Evolutionary conservation across 306 rosid species (phyloP).

Genomic region (Vigna hirtella): DNA sequence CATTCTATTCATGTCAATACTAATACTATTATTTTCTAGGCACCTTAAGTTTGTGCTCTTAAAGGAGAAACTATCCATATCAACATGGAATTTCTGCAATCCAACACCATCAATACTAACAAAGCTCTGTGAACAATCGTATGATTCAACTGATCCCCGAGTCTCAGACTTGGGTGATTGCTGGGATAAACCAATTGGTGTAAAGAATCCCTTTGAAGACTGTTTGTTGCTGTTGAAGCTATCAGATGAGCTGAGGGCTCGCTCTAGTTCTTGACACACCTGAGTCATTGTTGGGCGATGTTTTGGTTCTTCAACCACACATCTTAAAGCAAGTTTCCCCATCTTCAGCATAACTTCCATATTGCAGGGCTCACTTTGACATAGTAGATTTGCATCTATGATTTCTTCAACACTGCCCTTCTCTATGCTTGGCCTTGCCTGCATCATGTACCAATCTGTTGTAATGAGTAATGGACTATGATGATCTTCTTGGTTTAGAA

Average conservation of each 20-base stretch:
- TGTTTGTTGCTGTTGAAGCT: slow-evolving; percentile 50
- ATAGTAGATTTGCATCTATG: slow-evolving; percentile 70
- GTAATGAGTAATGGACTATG: background rate
- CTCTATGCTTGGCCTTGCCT: slow-evolving; percentile 88
- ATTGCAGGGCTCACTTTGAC: slow-evolving; percentile 65
- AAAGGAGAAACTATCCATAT: slow-evolving; percentile 68
- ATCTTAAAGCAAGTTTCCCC: slow-evolving; percentile 76
- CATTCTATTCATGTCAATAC: slow-evolving; percentile 57
- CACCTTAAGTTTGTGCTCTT: slow-evolving; percentile 66
- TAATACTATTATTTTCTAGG: slow-evolving; percentile 63
- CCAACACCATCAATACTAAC: slow-evolving; percentile 72
- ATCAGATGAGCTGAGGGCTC: slow-evolving; percentile 55
- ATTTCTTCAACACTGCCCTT: slow-evolving; percentile 67
- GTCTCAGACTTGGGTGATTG: slow-evolving; percentile 31
- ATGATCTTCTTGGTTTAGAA: background rate
- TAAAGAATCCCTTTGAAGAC: slow-evolving; percentile 35
- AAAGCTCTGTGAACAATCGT: slow-evolving; percentile 63
- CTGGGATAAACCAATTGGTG: slow-evolving; percentile 35
- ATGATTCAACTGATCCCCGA: slow-evolving; percentile 37
- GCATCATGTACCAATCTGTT: slow-evolving; percentile 37
- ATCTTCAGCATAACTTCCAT: slow-evolving; percentile 71
- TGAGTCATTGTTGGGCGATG: slow-evolving; percentile 78
- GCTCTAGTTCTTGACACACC: slow-evolving; percentile 72
- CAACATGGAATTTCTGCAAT: slow-evolving; percentile 67
- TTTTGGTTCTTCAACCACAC: slow-evolving; percentile 70